Conservation (phyloP, 2,329 filamentous ascomycete species). For the Aspergillus sp. region DNA sequence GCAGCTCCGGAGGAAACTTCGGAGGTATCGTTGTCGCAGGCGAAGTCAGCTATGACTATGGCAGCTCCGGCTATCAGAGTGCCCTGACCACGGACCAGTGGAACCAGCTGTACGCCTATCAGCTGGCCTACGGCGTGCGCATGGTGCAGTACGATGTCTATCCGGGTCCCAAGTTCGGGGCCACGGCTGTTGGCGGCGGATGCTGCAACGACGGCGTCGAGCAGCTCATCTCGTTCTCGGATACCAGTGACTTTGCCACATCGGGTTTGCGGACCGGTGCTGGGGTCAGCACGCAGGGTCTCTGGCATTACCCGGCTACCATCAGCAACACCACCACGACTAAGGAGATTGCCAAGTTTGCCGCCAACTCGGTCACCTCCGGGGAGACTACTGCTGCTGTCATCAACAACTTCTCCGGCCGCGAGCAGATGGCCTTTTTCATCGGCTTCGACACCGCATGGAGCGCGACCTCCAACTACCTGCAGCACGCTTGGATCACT, state of each 20-base stretch:
- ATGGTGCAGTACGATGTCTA: constrained; percentile 61
- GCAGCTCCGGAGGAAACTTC: constrained; percentile 53
- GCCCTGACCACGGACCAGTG: constrained; percentile 57
- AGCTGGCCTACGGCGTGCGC: constrained; percentile 56
- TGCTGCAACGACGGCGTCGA: constrained; percentile 51
- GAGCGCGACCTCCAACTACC: constrained; percentile 54
- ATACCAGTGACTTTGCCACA: constrained; percentile 52
- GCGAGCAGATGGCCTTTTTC: constrained; percentile 64
- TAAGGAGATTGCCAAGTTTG: constrained; percentile 55
- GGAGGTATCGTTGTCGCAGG: constrained; percentile 57
- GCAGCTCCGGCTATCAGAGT: constrained; percentile 44
- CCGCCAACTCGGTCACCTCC: constrained; percentile 40
- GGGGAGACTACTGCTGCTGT: constrained; percentile 52
- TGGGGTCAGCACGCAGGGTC: constrained; percentile 48
- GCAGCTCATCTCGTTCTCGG: constrained; percentile 54
- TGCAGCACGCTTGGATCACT: constrained; percentile 62
- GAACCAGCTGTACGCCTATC: constrained; percentile 56
- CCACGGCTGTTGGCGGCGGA: constrained; percentile 36
- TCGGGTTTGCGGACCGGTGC: constrained; percentile 53
- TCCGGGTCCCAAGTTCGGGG: constrained; percentile 52
- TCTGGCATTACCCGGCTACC: constrained; percentile 59
- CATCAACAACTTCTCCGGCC: constrained; percentile 56
- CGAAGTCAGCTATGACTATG: constrained; percentile 56
- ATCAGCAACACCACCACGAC: constrained; percentile 54
- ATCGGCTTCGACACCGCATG: constrained; percentile 52